phyloP scores from a whole-genome alignment of 805 yeast genomes.

The Myxozyma neotropica region DNA sequence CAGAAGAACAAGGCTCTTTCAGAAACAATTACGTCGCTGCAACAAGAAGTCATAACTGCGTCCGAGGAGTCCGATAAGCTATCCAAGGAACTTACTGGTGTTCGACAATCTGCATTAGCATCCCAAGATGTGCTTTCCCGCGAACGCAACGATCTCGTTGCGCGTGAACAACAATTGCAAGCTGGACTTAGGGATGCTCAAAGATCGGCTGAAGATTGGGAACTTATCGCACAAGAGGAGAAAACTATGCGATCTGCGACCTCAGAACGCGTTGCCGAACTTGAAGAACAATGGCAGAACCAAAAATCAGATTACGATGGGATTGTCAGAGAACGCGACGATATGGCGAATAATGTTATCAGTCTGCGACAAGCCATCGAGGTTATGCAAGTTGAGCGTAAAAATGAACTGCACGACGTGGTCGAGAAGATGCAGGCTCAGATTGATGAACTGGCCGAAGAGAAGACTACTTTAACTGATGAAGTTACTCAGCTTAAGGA shows the following conservation, averaged over 20 bases:
- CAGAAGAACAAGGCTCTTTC: slow-evolving; percentile 44
- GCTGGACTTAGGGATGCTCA: slow-evolving; percentile 33
- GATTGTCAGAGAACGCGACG: slow-evolving; percentile 9
- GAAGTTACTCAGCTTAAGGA: slow-evolving; percentile 15
- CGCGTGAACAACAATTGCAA: slow-evolving; percentile 27
- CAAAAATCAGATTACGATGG: slow-evolving; percentile 33
- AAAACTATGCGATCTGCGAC: slow-evolving; percentile 33
- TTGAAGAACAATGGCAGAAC: slow-evolving; percentile 40
- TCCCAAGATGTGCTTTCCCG: slow-evolving; percentile 35
- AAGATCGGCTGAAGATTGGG: slow-evolving; percentile 39
- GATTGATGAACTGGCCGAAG: slow-evolving; percentile 21
- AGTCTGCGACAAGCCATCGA: slow-evolving; percentile 42
- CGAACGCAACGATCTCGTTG: slow-evolving; percentile 33
- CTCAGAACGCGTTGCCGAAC: slow-evolving; percentile 37
- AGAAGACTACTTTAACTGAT: slow-evolving; percentile 42
- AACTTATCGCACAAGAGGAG: slow-evolving; percentile 44
- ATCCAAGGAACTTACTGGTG: slow-evolving; percentile 38
- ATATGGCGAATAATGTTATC: slow-evolving; percentile 34
- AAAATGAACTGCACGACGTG: slow-evolving; percentile 42
- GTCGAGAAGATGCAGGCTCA: slow-evolving; percentile 36
- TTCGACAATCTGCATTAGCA: slow-evolving; percentile 34
- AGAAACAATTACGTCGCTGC: slow-evolving; percentile 44
- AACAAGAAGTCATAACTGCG: slow-evolving; percentile 44
- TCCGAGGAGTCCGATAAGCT: slow-evolving; percentile 39
- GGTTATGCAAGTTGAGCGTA: slow-evolving; percentile 36